A percentile compares a stretch with the other conserved stretches of the same genome.
Conservation (phyloP, 768 basidiomycete species). For the Rhodotorula sphaerocarpa region DNA sequence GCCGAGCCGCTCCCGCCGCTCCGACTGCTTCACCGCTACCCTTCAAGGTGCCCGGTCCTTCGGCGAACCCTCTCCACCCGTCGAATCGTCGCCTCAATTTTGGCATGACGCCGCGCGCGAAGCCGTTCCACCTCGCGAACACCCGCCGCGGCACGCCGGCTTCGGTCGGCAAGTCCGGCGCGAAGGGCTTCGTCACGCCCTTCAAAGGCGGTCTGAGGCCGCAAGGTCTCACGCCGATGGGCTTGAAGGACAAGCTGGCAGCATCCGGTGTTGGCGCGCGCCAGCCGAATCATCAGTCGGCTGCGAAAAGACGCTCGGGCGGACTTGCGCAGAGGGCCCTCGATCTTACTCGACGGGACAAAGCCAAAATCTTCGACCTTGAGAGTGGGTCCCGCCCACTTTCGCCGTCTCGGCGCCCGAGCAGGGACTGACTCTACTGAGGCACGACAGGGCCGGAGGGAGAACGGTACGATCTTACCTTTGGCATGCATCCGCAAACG, state of each 20-base stretch:
- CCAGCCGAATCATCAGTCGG: too few species aligned
- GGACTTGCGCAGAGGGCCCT: background rate
- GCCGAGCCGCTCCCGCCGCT: too few species aligned
- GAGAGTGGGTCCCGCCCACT: slow-evolving; percentile 11
- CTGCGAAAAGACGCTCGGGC: too few species aligned
- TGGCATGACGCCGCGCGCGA: slow-evolving; percentile 33
- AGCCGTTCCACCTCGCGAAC: slow-evolving; percentile 31
- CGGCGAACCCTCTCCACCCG: background rate
- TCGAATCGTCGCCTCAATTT: slow-evolving; percentile 25
- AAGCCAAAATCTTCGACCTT: slow-evolving; percentile 34
- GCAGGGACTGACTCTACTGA: background rate
- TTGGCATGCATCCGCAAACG: slow-evolving; percentile 27
- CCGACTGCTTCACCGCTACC: too few species aligned
- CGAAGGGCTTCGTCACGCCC: slow-evolving; percentile 34
- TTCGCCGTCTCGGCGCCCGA: background rate
- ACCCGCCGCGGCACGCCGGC: background rate
- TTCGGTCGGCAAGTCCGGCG: background rate
- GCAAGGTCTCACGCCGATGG: slow-evolving; percentile 22
- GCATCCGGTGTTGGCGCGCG: background rate
- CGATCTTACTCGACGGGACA: background rate
- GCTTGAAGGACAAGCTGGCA: slow-evolving; percentile 7
- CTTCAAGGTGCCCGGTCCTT: too few species aligned
- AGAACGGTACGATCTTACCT: slow-evolving; percentile 11
- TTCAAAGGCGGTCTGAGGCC: slow-evolving; percentile 36
- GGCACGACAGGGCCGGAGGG: background rate